These are phyloP conservation scores for Areca catechu DNA, from an alignment of 176 grass and related monocot genomes.

Conservation along the genomic window DNA sequence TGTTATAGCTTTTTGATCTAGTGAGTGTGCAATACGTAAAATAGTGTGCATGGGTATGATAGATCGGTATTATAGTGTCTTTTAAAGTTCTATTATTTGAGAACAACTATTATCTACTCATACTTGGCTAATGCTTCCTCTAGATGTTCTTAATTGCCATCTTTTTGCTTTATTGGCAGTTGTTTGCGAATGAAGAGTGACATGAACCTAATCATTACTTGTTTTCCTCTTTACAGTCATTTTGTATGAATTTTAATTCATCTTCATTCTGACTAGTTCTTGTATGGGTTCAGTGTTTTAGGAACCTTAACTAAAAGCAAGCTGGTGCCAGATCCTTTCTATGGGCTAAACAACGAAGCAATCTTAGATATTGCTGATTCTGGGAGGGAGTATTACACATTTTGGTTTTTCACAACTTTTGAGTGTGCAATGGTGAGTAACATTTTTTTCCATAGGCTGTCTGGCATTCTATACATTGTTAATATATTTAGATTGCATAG, in stretches of 20 bases:
- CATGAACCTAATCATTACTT: background rate
- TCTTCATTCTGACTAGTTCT: slow-evolving; percentile 3
- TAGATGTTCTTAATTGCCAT: too few relatives aligned
- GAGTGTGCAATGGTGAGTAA: slow-evolving; percentile 47
- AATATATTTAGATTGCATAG: too few relatives aligned
- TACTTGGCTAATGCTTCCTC: too few relatives aligned
- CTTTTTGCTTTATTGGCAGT: too few relatives aligned
- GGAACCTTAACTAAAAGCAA: slow-evolving; percentile 82
- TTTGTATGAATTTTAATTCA: background rate
- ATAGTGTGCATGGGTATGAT: too few relatives aligned
- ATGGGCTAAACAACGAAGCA: slow-evolving; percentile 87
- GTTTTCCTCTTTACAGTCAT: background rate
- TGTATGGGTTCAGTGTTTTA: slow-evolving; percentile 54
- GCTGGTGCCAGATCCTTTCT: slow-evolving; percentile 86
- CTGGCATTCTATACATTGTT: too few relatives aligned
- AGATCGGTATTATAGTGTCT: too few relatives aligned
- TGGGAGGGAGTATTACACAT: slow-evolving; percentile 87
- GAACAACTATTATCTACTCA: too few relatives aligned
- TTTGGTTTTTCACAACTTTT: slow-evolving; percentile 96
- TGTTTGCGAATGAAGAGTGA: background rate
- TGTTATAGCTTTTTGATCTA: too few relatives aligned
- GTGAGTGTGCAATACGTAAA: too few relatives aligned
- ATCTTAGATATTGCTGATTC: slow-evolving; percentile 89
- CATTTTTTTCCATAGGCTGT: slow-evolving; percentile 1
- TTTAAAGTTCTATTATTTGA: too few relatives aligned